Conservation (phyloP, 129 eudicot species). For the Tanacetum coccineum region DNA sequence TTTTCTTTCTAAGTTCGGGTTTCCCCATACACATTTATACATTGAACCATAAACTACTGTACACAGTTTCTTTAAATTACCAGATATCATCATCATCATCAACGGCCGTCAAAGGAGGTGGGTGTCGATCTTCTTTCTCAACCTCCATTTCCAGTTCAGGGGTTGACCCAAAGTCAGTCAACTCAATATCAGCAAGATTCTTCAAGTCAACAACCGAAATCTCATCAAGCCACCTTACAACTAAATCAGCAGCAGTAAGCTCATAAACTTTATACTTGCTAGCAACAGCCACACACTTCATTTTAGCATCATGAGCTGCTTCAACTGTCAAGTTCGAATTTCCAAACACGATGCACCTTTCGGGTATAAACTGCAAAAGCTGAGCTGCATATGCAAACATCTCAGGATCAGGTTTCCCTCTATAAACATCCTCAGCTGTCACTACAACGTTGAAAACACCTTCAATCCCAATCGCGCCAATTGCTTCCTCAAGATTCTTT, state of each 20-base stretch:
- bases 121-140: constrained; percentile 39
- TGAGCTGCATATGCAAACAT: constrained; percentile 83
- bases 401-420: constrained; percentile 94
- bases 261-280: constrained; percentile 86
- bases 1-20: constrained; percentile 11
- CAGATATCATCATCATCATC: constrained; percentile 77
- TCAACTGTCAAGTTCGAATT: constrained; percentile 82
- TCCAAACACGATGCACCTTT: constrained; percentile 89
- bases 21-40: constrained; percentile 35
- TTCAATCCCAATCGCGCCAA: constrained; percentile 60
- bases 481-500: constrained; percentile 52
- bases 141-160: constrained; percentile 78
- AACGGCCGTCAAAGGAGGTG: constrained; percentile 37
- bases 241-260: constrained; percentile 82
- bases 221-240: constrained; percentile 74
- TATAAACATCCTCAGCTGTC: constrained; percentile 75
- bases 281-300: constrained; percentile 96
- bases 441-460: constrained; percentile 70
- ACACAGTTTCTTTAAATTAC: constrained; percentile 41
- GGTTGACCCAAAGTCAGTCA: constrained; percentile 52
- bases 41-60: constrained; percentile 39
- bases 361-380: constrained; percentile 64
- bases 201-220: constrained; percentile 76
- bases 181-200: constrained; percentile 79
- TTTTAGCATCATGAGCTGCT: constrained; percentile 92